A percentile compares a stretch with the other conserved stretches of the same genome.
Conservation (phyloP, 2,329 filamentous ascomycete species). For the Fusarium albidum region DNA sequence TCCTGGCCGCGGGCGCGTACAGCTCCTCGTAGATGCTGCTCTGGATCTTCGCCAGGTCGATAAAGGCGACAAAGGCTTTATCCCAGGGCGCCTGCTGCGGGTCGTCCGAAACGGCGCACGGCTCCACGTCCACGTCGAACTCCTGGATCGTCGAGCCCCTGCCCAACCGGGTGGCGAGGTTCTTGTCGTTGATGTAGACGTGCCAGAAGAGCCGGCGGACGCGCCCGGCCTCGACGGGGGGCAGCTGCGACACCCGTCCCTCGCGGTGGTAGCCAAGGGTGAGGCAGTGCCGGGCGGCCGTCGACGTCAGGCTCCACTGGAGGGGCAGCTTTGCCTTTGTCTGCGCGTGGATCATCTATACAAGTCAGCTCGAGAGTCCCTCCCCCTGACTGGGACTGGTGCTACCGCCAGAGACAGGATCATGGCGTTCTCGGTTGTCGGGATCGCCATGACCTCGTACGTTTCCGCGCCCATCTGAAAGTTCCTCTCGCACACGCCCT, state of each 20-base stretch:
- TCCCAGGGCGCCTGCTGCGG: conserved; percentile 4
- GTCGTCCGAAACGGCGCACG: neutral
- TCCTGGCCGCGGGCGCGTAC: neutral
- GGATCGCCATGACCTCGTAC: conserved; percentile 3
- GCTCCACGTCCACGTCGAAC: conserved; percentile 2
- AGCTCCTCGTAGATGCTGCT: conserved; percentile 8
- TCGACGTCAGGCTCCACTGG: conserved; percentile 10
- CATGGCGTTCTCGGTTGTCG: conserved; percentile 6
- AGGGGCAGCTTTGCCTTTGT: conserved; percentile 2
- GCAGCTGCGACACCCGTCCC: neutral
- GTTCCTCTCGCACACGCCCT: conserved; percentile 2
- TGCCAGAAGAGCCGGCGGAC: conserved; percentile 8
- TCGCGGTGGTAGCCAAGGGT: conserved; percentile 11
- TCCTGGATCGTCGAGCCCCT: conserved; percentile 5
- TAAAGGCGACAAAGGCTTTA: neutral
- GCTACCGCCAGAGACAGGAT: conserved; percentile 4
- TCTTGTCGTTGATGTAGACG: conserved; percentile 10
- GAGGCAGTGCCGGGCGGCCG: conserved; percentile 6
- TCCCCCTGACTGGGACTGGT: neutral
- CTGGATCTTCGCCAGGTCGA: conserved; percentile 5
- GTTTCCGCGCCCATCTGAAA: conserved; percentile 5
- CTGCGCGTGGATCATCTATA: conserved; percentile 6
- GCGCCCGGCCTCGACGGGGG: neutral
- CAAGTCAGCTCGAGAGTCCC: neutral
- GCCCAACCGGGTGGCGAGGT: conserved; percentile 2